These are phyloP conservation scores for Auricularia cornea DNA, from an alignment of 768 basidiomycete species.

Conservation along the genomic window DNA sequence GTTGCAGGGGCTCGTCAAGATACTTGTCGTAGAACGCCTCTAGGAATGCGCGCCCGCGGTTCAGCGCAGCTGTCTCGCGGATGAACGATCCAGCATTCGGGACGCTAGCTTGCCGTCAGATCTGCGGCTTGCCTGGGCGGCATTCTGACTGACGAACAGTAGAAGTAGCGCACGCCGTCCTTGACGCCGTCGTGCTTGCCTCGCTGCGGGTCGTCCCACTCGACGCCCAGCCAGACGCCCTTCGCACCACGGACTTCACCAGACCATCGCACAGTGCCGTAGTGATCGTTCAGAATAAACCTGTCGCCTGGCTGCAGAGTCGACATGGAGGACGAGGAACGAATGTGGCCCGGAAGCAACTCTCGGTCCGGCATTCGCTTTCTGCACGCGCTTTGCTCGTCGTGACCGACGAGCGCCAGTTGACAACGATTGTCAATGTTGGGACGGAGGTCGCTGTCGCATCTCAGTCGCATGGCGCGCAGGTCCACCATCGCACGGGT, in stretches of 20 bases:
- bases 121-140: constrained; percentile 3
- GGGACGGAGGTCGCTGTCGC: not conserved
- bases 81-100: constrained; percentile 72
- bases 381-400: no score
- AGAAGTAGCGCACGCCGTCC: constrained; percentile 70
- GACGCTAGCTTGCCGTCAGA: constrained; percentile 31
- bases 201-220: constrained; percentile 82
- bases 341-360: not conserved
- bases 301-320: constrained; percentile 36
- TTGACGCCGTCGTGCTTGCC: constrained; percentile 86
- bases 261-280: constrained; percentile 63
- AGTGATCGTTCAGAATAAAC: constrained; percentile 41
- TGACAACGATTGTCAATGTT: not conserved
- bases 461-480: not conserved
- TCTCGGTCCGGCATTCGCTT: not conserved
- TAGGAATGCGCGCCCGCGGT: constrained; percentile 63
- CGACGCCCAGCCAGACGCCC: constrained; percentile 88
- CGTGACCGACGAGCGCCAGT: not conserved
- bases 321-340: not conserved
- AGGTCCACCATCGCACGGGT: not conserved
- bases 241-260: constrained; percentile 55
- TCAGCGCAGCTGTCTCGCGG: constrained; percentile 50
- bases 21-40: constrained; percentile 72
- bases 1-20: constrained; percentile 44
- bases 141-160: constrained; percentile 51